Conservation (phyloP, 345 rosid genomes). For the Rubroshorea leprosula region DNA sequence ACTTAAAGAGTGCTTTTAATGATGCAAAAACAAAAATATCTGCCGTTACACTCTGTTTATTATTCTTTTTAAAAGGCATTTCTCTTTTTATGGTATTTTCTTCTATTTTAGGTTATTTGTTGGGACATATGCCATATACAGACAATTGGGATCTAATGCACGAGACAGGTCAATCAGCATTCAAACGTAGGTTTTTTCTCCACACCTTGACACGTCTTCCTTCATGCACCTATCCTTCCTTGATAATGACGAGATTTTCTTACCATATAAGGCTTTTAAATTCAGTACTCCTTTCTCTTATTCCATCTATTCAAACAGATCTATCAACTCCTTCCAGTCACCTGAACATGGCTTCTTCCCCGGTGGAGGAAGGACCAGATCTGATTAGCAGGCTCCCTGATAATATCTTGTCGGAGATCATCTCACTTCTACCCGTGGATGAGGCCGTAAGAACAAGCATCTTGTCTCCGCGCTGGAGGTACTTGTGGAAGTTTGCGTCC, state of each 20-base stretch:
- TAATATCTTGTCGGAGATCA: not conserved
- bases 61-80: not conserved
- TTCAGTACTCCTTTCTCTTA: not conserved
- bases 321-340: not conserved
- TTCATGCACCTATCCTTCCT: not conserved
- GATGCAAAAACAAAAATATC: too few relatives aligned
- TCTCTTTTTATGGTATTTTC: not conserved
- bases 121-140: not conserved
- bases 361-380: not conserved
- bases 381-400: not conserved
- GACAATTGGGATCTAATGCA: not conserved
- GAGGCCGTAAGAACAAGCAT: constrained; percentile 3
- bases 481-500: not conserved
- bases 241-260: not conserved
- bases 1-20: too few relatives aligned
- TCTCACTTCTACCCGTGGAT: not conserved
- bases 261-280: too few relatives aligned
- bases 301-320: not conserved
- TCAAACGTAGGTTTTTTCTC: not conserved
- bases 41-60: too few relatives aligned
- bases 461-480: not conserved
- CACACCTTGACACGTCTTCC: not conserved
- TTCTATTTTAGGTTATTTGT: not conserved
- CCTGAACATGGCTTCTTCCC: not conserved
- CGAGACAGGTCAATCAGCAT: not conserved